Evolutionary conservation across 257 asterid species (phyloP), one percentile per base, ranked within the genome.

Genomic region (Nicotiana undulata): DNA sequence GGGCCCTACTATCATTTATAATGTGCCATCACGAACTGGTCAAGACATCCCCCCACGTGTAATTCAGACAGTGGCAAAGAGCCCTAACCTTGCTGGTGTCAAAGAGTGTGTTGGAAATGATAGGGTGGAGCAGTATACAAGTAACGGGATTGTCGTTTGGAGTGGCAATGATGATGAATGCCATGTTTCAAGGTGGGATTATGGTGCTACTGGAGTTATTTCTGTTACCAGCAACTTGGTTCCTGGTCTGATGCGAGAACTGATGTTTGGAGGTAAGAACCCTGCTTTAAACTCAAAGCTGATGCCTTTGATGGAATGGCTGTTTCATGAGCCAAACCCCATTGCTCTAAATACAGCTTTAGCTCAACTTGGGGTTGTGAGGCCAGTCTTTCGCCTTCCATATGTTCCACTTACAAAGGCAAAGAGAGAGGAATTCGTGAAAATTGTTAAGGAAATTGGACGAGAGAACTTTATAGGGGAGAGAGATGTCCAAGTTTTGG

Each of bases 1-100:
- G 98, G 98, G 98, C 46, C 98, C 98, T 55, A 93, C 97, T 15
- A 91, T 94, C 65, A 82, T 94, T 58, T 94, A 94, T 86, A 94
- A 94, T 6, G 96, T 94, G 32, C 98, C 98, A 16, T 88, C 98
- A 26, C 90, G 98, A 24, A 94, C 97, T 1, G 90, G 95, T 80
- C 98, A 93, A 85, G 98, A 94, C 76, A 92, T 94, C 31, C 92
- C 92, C 0, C 96, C 96, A 3, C 75, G 29, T 10, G 96, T 93
- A 74, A 86, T 94, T 16, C 80, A 40, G 20, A 56, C 81, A 4
- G 46, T 87, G 59, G 90, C 91, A 2, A 59, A 61, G 76, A 93
- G 88, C 79, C 88, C 91, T 46, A 92, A 93, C 87, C 83, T 93
- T 80, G 97, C 98, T 0, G 98, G 98, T 31, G 91, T 94, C 74